Evolutionary conservation across 495 filamentous ascomycete genomes (phyloP), one percentile per base, ranked within the genome.

Genomic region (Penicillium robsamsonii): DNA sequence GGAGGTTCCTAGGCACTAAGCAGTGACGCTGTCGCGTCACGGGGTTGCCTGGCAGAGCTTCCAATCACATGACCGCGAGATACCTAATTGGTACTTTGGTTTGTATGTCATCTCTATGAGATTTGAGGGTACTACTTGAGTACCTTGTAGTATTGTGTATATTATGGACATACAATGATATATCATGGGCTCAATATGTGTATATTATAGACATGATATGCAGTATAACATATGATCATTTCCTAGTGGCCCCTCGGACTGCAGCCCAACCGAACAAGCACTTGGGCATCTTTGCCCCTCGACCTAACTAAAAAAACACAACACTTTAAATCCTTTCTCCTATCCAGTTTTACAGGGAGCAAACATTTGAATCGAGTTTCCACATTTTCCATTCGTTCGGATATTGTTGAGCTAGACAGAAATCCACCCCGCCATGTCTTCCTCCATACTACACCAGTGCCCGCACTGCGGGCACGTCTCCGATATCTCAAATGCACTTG

Each of bases 391-490:
- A 3, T 18, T 31, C 29, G 12, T 47, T 2, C 25, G 4, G n/a
- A 31, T 47, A 29, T 18, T 20, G 35, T 38, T n/a, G 24, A 45
- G 1, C 43, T 47, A 30, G 13, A 47, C 29, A 31, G 13, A 17
- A 47, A 13, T 31, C 24, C 4, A 47, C 45, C 45, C 45, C 41
- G 50, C 33, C 51, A 75, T 75, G 71, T 71, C 73, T 12, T 63
- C 68, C 6, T 68, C 69, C 20, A 63, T 70, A 27, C 45, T 70
- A n/a, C 68, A 73, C 56, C 66, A 68, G 50, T 77, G 74, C 46
- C 66, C 63, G 13, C 73, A 64, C 22, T 78, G 73, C 46, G 65
- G 70, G 8, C 70, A 75, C 55, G 53, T 62, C 13, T 72, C 64
- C 33, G 65, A 74, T 65, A 69, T 71, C 9, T 67, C 68, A 35